Conservation (phyloP, 257 asterid genomes). For the Solanum peruvianum region DNA sequence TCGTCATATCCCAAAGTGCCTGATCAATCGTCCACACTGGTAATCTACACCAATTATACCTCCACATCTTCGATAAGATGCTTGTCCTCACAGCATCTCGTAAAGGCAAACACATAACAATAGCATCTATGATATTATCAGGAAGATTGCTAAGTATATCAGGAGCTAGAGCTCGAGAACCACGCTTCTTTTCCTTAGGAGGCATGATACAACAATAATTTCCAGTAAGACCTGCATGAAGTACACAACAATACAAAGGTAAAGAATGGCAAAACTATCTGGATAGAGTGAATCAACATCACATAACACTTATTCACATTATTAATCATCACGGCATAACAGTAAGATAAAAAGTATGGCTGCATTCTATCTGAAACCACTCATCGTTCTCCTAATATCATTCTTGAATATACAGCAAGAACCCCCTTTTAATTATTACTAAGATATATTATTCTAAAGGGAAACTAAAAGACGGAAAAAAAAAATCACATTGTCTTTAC, state of each 20-base stretch:
- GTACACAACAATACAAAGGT: background rate
- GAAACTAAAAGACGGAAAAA: background rate
- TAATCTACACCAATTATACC: background rate
- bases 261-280: background rate
- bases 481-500: background rate
- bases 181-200: background rate
- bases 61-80: background rate
- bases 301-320: background rate
- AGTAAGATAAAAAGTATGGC: background rate
- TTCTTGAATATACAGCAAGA: background rate
- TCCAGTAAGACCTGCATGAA: background rate
- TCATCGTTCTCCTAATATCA: background rate
- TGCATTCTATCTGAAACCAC: background rate
- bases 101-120: background rate
- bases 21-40: background rate
- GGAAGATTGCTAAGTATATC: background rate
- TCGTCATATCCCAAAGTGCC: background rate
- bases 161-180: background rate
- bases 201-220: background rate
- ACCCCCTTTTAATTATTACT: background rate
- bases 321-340: background rate
- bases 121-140: background rate
- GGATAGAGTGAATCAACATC: background rate
- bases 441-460: background rate
- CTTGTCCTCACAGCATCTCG: background rate